A percentile compares a stretch with the other conserved stretches of the same genome.
These are phyloP conservation scores for Penicillium fuscoglaucum DNA, from an alignment of 2,329 filamentous ascomycete genomes.

Conservation along the genomic window DNA sequence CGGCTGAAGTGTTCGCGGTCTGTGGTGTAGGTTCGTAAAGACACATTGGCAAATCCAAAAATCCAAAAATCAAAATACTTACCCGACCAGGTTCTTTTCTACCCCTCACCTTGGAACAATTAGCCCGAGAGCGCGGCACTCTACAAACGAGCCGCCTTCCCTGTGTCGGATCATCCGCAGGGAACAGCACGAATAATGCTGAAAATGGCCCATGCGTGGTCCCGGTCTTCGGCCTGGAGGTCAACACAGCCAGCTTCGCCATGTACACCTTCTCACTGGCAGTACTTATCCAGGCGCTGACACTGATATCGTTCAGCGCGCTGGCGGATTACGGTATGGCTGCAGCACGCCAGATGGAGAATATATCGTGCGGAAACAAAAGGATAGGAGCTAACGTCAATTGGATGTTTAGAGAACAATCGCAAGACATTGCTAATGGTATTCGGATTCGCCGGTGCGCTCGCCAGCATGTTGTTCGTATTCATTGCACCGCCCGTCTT, in stretches of 20 bases:
- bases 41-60: neutral
- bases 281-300: slow-evolving; percentile 78
- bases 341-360: neutral
- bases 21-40: slow-evolving; percentile 65
- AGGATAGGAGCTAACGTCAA: slow-evolving; percentile 6
- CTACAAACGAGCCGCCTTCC: slow-evolving; percentile 53
- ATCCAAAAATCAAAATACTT: neutral
- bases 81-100: slow-evolving; percentile 74
- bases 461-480: slow-evolving; percentile 82
- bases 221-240: slow-evolving; percentile 32
- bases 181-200: slow-evolving; percentile 19
- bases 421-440: slow-evolving; percentile 78
- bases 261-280: slow-evolving; percentile 79
- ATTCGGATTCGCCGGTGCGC: slow-evolving; percentile 77
- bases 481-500: slow-evolving; percentile 74
- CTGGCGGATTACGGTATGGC: slow-evolving; percentile 77
- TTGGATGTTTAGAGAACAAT: slow-evolving; percentile 43
- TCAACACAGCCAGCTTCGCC: slow-evolving; percentile 44
- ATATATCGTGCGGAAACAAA: neutral
- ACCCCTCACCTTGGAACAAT: slow-evolving; percentile 83
- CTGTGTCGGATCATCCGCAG: slow-evolving; percentile 33
- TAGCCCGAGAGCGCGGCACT: slow-evolving; percentile 90
- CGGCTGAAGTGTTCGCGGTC: slow-evolving; percentile 92
- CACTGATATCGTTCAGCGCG: slow-evolving; percentile 69
- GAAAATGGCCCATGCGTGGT: slow-evolving; percentile 36